phyloP scores from a whole-genome alignment of 352 stramenopile species.

The Bremia lactucae region DNA sequence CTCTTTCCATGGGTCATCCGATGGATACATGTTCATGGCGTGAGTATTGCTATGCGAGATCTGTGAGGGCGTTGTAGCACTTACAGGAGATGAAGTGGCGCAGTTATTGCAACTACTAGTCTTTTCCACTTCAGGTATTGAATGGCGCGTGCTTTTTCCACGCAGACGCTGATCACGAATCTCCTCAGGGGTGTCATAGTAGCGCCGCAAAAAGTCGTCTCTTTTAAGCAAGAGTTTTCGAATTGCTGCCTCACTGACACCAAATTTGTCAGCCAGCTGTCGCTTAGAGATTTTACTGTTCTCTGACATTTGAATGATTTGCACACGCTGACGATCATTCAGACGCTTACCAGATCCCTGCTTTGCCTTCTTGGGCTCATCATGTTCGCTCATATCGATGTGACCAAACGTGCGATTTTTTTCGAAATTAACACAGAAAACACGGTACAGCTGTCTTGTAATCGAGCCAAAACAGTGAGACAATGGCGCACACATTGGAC shows the following conservation, averaged over 20 bases:
- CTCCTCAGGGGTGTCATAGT: conserved; percentile 72
- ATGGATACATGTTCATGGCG: conserved; percentile 42
- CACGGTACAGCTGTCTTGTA: background rate
- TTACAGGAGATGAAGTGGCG: conserved; percentile 1
- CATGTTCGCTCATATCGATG: conserved; percentile 20
- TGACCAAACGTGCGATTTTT: too few relatives aligned
- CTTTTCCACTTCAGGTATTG: conserved; percentile 2
- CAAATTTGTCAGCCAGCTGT: conserved; percentile 64
- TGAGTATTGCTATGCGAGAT: background rate
- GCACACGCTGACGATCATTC: conserved; percentile 72
- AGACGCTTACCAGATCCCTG: conserved; percentile 62
- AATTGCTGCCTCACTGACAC: conserved; percentile 69
- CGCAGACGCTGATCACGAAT: conserved; percentile 60
- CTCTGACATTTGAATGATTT: conserved; percentile 77
- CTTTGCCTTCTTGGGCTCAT: conserved; percentile 43
- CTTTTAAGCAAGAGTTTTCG: conserved; percentile 76
- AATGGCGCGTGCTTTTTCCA: conserved; percentile 34
- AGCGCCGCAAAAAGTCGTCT: conserved; percentile 66
- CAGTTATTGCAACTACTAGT: background rate
- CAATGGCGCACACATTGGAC: conserved; percentile 34
- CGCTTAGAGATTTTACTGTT: conserved; percentile 73
- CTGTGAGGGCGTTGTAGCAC: background rate
- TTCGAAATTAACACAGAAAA: too few relatives aligned
- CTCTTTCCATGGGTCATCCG: conserved; percentile 63
- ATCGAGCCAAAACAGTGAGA: background rate